phyloP scores from a whole-genome alignment of 2,329 filamentous ascomycete genomes.

The Knufia petricola region DNA sequence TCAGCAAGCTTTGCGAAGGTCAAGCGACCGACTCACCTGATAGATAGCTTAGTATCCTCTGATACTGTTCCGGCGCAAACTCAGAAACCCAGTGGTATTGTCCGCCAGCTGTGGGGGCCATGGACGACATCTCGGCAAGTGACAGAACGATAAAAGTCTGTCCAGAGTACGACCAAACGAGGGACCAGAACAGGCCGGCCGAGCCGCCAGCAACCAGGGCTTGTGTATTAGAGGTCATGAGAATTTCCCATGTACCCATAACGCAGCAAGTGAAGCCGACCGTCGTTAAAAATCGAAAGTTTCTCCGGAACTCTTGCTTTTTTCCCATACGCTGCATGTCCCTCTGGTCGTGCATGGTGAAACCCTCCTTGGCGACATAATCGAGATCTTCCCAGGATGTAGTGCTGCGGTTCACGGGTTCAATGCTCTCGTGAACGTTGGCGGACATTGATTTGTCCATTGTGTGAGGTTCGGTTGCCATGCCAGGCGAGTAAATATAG shows the following conservation, averaged over 20 bases:
- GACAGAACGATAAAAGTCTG: slow-evolving; percentile 5
- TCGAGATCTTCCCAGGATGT: neutral
- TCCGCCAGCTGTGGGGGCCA: slow-evolving; percentile 29
- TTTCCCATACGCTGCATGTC: slow-evolving; percentile 41
- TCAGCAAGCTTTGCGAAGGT: too few relatives aligned
- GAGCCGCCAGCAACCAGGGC: slow-evolving; percentile 3
- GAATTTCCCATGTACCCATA: slow-evolving; percentile 10
- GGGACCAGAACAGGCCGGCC: slow-evolving; percentile 8
- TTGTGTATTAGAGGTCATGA: slow-evolving; percentile 5
- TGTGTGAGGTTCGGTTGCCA: too few relatives aligned
- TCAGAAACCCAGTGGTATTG: slow-evolving; percentile 52
- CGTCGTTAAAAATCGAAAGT: slow-evolving; percentile 10
- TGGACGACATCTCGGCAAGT: slow-evolving; percentile 6
- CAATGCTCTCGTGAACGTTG: too few relatives aligned
- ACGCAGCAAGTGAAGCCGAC: slow-evolving; percentile 11
- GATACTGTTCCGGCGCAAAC: slow-evolving; percentile 39
- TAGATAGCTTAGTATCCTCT: slow-evolving; percentile 47
- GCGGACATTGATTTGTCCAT: too few relatives aligned
- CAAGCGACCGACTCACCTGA: too few relatives aligned
- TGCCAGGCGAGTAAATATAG: too few relatives aligned
- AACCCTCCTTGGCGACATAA: neutral
- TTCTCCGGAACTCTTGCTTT: neutral
- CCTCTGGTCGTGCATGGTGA: slow-evolving; percentile 27
- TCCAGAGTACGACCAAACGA: slow-evolving; percentile 5
- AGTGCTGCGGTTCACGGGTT: too few relatives aligned